Base-by-base conservation (phyloP, 305 asterid species). In the Nicotiana rustica region DNA sequence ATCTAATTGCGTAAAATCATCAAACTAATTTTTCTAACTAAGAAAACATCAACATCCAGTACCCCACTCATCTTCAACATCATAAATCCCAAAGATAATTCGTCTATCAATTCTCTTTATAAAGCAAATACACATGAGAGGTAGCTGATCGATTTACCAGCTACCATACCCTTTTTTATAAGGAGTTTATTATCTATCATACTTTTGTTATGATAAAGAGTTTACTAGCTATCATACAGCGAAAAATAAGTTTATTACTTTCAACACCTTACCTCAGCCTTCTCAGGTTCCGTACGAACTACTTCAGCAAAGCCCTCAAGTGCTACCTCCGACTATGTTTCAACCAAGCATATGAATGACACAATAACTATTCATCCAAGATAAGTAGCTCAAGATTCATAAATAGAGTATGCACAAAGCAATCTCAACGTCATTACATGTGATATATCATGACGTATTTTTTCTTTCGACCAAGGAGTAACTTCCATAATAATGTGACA, bases 231-330 rank as follows among this genome's bases (percentile, higher is more conserved):
- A 35, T 35, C 60, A 44, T 19, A 41, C 36, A 5, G 6, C 7
- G 15, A 38, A 77, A 21, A 21, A 17, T 25, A 10, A 36, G 6
- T 4, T 14, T 73, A 17, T 35, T 83, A 81, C 67, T 70, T 73
- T 69, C 52, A 62, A 83, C 17, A 19, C 77, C 87, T 90, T 84
- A 94, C 99, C 99, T 96, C 98, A 81, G 98, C 98, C 86, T 94
- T 96, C 76, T 91, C 97, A 15, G 99, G 98, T 85, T 96, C 99
- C 99, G 93, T 96, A 21, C 82, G 86, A 86, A 96, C 97, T 56
- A 94, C 99, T 90, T 94, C 98, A 9, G 94, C 88, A 85, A 96
- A 96, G 52, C 98, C 98, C 88, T 91, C 97, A 76, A 96, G 97
- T 38, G 99, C 99, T 62, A 89, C 97, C 90, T 92, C 94, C 6